Evolutionary conservation across 345 rosid species (phyloP), one percentile per base, ranked within the genome.

Genomic region (Eutrema heterophyllum): DNA sequence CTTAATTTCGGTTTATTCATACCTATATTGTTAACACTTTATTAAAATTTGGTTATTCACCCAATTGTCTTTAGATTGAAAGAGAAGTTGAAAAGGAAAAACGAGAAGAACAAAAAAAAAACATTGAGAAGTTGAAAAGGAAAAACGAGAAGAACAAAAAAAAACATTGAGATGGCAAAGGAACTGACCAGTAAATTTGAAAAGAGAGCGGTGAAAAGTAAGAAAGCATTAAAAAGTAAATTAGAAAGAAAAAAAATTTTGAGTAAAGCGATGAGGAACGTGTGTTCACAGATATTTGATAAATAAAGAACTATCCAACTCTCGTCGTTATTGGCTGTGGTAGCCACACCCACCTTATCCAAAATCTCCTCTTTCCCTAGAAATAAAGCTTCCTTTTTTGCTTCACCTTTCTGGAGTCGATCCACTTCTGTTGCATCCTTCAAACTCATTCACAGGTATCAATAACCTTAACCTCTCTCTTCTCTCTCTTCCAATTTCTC

Each of bases 301-400:
- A 29, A 29, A 50, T 46, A 16, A 46, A 15, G 0, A 59, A 61
- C 2, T 43, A 73, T 50, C 68, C 49, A 68, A 44, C 64, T 68
- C 33, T 64, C 12, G 44, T 43, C 57, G 38, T 51, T 24, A 75
- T 54, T 38, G 79, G 65, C 53, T 70, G 60, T 70, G 67, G 75
- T 65, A 76, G 35, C 71, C 80, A 76, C 80, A 76, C 67, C 75
- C 75, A 35, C 71, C 80, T 76, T 76, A 76, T 76, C 80, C 80
- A 41, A n/a, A 70, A 76, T 76, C 80, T 76, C 53, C 45, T 38
- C 41, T 29, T 68, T 45, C 70, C 56, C 48, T 68, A 68, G 68
- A 65, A 60, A 7, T 16, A 13, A 68, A 63, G 39, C 66, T 14
- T 54, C 39, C 0, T 48, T 46, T 64, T 64, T 11, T 30, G 2